Evolutionary conservation across 2,329 filamentous ascomycete species (phyloP).

Genomic region (Exutisphaerella laricina): DNA sequence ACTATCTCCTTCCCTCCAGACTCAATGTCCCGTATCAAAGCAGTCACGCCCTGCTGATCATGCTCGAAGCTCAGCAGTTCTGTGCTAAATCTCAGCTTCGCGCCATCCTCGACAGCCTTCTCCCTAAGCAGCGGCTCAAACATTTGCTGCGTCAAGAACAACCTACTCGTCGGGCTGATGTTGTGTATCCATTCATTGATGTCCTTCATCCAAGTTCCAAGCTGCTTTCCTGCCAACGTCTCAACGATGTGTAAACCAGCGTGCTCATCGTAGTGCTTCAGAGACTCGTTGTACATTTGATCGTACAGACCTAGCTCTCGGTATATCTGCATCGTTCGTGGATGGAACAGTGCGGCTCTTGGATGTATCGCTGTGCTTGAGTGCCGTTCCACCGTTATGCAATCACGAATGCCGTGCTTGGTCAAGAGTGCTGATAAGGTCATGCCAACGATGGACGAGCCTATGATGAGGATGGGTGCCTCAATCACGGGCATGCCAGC

Average conservation of each 20-base stretch:
- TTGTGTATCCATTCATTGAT: conserved; percentile 21
- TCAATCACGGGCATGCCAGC: neutral
- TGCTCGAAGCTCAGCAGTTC: conserved; percentile 21
- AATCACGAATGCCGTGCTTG: conserved; percentile 18
- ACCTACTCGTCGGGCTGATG: conserved; percentile 15
- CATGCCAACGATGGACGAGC: conserved; percentile 23
- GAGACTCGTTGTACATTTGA: conserved; percentile 15
- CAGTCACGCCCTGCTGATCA: conserved; percentile 14
- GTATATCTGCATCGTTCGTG: conserved; percentile 23
- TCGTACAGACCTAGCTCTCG: conserved; percentile 24
- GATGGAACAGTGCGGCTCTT: conserved; percentile 21
- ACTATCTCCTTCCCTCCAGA: conserved; percentile 9
- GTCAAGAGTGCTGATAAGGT: conserved; percentile 20
- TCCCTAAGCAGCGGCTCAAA: conserved; percentile 23
- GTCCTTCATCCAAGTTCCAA: conserved; percentile 20
- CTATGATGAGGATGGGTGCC: conserved; percentile 22
- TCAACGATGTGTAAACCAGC: conserved; percentile 21
- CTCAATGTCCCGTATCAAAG: conserved; percentile 11
- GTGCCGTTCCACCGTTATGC: conserved; percentile 22
- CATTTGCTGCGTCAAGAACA: conserved; percentile 25
- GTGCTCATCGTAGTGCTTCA: conserved; percentile 21
- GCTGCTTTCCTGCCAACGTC: conserved; percentile 18
- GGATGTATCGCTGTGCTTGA: conserved; percentile 24
- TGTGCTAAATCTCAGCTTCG: conserved; percentile 15
- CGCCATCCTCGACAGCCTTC: conserved; percentile 16